Conservation (phyloP, 257 asterid genomes). For the Solanum verrucosum region DNA sequence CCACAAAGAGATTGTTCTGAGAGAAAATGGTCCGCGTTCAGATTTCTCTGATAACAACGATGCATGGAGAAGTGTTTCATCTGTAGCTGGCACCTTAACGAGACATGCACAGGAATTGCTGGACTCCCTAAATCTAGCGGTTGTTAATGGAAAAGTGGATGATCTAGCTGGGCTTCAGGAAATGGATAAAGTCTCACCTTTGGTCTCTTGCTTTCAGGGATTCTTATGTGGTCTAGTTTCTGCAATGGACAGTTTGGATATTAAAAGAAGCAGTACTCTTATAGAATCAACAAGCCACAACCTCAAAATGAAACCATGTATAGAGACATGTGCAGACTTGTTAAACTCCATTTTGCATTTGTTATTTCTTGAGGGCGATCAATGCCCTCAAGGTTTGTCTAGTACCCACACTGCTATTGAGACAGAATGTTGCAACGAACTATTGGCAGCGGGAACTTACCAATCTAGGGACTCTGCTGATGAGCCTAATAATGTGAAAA, state of each 20-base stretch:
- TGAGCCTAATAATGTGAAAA: constrained; percentile 15
- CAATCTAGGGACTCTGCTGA: constrained; percentile 14
- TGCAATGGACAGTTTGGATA: constrained; percentile 21
- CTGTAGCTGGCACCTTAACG: constrained; percentile 40
- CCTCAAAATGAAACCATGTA: constrained; percentile 31
- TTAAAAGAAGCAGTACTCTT: constrained; percentile 19
- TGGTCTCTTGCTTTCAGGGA: constrained; percentile 61
- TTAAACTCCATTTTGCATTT: constrained; percentile 20
- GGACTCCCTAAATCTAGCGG: constrained; percentile 13
- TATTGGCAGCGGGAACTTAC: constrained; percentile 4
- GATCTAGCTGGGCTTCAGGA: constrained; percentile 22
- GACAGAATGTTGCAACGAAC: constrained; percentile 9
- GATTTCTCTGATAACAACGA: constrained; percentile 11
- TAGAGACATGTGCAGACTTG: constrained; percentile 33
- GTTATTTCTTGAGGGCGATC: constrained; percentile 47
- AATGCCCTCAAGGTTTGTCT: constrained; percentile 2
- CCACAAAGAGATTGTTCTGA: constrained; percentile 17
- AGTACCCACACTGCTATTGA: constrained; percentile 3
- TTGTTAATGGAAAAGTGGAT: constrained; percentile 21
- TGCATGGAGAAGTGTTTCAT: constrained; percentile 33
- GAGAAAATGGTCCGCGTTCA: constrained; percentile 12
- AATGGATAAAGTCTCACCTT: constrained; percentile 41
- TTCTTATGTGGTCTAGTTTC: constrained; percentile 67
- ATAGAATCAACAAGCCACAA: constrained; percentile 23
- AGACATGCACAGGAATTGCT: constrained; percentile 33